Conservation (phyloP, 164 flowering plant species). For the Kalanchoe fedtschenkoi region DNA sequence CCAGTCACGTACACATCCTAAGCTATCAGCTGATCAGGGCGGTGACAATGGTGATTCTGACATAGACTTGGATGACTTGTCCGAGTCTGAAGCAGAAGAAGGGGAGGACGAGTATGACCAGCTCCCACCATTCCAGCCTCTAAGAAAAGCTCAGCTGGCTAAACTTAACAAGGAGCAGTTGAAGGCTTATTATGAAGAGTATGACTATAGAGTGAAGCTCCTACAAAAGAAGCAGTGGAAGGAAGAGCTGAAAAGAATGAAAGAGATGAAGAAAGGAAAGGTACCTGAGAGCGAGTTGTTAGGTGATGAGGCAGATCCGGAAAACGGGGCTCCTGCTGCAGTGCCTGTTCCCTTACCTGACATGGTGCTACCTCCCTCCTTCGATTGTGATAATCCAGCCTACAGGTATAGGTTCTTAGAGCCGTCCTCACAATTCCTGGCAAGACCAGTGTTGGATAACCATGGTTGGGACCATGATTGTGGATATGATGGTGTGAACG, state of each 20-base stretch:
- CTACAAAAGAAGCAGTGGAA: conserved; percentile 91
- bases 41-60: conserved; percentile 78
- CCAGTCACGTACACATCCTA: conserved; percentile 87
- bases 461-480: conserved; percentile 98
- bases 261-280: conserved; percentile 60
- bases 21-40: conserved; percentile 63
- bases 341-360: conserved; percentile 88
- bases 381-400: conserved; percentile 76
- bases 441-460: conserved; percentile 80
- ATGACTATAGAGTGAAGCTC: conserved; percentile 87
- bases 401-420: conserved; percentile 78
- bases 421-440: conserved; percentile 79
- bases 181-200: conserved; percentile 89
- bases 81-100: conserved; percentile 69
- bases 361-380: conserved; percentile 78
- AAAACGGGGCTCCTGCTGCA: conserved; percentile 59
- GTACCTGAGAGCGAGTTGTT: conserved; percentile 17
- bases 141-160: conserved; percentile 61
- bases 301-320: conserved; percentile 57
- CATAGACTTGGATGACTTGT: conserved; percentile 60
- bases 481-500: conserved; percentile 88
- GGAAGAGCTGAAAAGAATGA: conserved; percentile 73
- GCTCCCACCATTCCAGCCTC: conserved; percentile 93
- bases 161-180: conserved; percentile 80
- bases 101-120: conserved; percentile 87